phyloP scores from a whole-genome alignment of 2,329 filamentous ascomycete genomes.

The Dryadomyces quercus-mongolicae region DNA sequence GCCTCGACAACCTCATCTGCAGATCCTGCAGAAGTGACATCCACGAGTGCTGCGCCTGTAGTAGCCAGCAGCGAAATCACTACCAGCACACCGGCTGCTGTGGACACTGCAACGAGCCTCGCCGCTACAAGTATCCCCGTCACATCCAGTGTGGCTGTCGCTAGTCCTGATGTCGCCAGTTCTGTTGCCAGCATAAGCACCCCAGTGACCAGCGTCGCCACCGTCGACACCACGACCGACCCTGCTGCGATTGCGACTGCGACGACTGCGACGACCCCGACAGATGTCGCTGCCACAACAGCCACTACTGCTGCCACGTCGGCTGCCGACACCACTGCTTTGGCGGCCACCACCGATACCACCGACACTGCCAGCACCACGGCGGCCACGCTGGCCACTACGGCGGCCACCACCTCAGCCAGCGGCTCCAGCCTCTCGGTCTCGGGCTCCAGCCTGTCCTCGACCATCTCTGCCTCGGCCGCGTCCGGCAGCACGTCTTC shows the following conservation, averaged over 20 bases:
- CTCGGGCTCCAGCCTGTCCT: not conserved
- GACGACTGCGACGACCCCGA: not conserved
- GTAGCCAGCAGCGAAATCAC: not conserved
- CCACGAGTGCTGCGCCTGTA: not conserved
- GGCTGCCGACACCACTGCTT: slow-evolving; percentile 8
- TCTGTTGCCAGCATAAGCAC: no score
- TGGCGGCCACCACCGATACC: slow-evolving; percentile 8
- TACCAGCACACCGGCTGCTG: not conserved
- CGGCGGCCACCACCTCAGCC: not conserved
- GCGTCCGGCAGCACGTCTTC: not conserved
- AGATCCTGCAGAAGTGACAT: not conserved
- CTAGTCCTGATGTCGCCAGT: no score
- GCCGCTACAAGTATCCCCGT: no score
- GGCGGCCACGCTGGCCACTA: slow-evolving; percentile 3
- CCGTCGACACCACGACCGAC: not conserved
- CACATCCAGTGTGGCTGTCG: no score
- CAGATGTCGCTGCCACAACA: no score
- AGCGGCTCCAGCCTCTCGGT: not conserved
- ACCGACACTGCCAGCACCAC: no score
- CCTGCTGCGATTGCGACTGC: not conserved
- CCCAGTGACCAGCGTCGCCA: no score
- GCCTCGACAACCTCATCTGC: slow-evolving; percentile 5
- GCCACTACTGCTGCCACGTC: not conserved
- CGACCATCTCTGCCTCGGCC: not conserved
- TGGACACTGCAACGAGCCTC: no score